Conservation (phyloP, 1,139 yeast genomes). For the Eremothecium coryli region DNA sequence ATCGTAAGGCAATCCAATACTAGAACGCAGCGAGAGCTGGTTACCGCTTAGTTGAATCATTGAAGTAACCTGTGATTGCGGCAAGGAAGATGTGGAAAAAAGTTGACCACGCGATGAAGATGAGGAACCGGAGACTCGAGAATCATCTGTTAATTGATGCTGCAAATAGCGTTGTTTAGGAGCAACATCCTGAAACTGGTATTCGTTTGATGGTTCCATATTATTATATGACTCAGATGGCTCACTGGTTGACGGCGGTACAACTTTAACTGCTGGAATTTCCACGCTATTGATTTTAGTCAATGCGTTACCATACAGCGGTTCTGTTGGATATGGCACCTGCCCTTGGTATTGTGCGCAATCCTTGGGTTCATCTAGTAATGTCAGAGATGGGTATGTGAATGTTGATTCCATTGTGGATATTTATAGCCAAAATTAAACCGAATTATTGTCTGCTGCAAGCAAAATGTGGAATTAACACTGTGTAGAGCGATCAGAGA, state of each 20-base stretch:
- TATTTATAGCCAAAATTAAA: too few species aligned
- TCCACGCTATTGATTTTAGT: neutral
- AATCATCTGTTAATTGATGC: neutral
- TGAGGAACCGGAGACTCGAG: slow-evolving; percentile 2
- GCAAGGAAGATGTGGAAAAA: neutral
- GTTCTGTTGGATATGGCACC: neutral
- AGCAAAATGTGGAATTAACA: too few species aligned
- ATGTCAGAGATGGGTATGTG: too few species aligned
- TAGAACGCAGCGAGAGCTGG: slow-evolving; percentile 1
- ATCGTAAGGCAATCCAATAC: slow-evolving; percentile 1
- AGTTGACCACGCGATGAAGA: slow-evolving; percentile 1
- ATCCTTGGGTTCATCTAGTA: too few species aligned
- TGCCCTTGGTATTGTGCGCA: neutral
- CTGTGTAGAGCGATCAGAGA: too few species aligned
- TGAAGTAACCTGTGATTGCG: slow-evolving; percentile 2
- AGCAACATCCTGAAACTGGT: neutral
- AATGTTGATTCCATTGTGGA: too few species aligned
- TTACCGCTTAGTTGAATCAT: neutral
- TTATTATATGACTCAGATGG: neutral
- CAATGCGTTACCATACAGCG: neutral
- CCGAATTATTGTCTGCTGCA: too few species aligned
- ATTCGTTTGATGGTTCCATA: neutral
- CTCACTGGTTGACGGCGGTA: neutral
- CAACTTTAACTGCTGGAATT: neutral
- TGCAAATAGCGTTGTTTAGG: neutral